Base-by-base conservation (phyloP, 495 filamentous ascomycete species). In the Podospora appendiculata region DNA sequence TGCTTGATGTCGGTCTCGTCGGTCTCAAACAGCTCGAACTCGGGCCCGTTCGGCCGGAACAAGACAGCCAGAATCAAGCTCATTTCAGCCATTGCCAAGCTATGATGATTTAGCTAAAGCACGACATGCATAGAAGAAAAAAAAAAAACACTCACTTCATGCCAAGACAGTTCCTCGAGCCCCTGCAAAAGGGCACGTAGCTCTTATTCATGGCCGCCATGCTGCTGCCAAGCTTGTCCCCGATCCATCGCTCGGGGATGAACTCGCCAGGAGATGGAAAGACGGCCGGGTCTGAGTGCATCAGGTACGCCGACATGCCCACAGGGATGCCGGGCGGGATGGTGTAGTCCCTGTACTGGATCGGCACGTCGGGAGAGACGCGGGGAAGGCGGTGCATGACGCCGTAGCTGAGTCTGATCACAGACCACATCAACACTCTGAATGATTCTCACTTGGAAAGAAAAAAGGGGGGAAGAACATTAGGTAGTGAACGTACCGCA, bases 191-290 rank as follows among this genome's bases (percentile, higher is more conserved):
- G 0, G 60, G 52, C 18, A 60, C 57, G 36, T 41, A 58, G 34
- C 36, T 51, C 36, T 34, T 35, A 18, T 35, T 18, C 40, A 54
- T 59, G 11, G 63, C 68, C 8, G 67, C 54, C 8, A 45, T 50
- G 3, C 13, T 14, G 16, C n/a, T 19, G 4, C 41, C 14, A 43
- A 6, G 4, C 14, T 42, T 38, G 18, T 68, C 67, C 8, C 54
- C 62, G 25, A 71, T 47, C 73, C 72, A 75, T 14, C 71, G 64
- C 41, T 71, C 69, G 1, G 72, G 74, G 6, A 56, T 52, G 51
- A 70, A 75, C 10, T 48, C 43, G 47, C 54, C 50, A 0, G 70
- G 60, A 18, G 70, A 52, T 0, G 65, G 69, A 51, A 69, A 73
- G 7, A 70, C 63, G 2, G 41, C 48, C 19, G 65, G 58, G 50